phyloP scores from a whole-genome alignment of 768 basidiomycete species.

The Phlegmacium glaucopus region DNA sequence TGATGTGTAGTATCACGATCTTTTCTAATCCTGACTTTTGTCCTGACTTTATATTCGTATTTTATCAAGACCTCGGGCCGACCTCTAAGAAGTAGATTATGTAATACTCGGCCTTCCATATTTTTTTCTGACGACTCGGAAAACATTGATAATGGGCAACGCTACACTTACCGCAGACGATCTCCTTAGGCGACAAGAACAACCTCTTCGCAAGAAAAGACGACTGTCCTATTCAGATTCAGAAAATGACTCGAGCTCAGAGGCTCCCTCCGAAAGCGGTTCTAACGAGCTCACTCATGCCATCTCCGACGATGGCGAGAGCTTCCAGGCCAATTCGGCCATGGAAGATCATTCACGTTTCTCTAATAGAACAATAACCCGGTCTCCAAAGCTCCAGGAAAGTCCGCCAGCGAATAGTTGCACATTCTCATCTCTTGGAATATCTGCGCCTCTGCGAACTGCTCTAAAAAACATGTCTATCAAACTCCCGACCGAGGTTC shows the following conservation, averaged over 20 bases:
- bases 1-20: no score
- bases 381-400: constrained; percentile 1
- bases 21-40: no score
- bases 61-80: no score
- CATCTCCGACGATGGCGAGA: constrained; percentile 8
- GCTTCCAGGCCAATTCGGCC: constrained; percentile 6
- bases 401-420: not conserved
- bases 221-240: constrained; percentile 17
- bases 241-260: not conserved
- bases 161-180: constrained; percentile 32
- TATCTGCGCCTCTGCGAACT: constrained; percentile 54
- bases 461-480: constrained; percentile 86
- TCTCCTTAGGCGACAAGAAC: constrained; percentile 44
- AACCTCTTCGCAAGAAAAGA: constrained; percentile 33
- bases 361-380: not conserved
- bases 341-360: not conserved
- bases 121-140: no score
- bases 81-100: no score
- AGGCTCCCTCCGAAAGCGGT: constrained; percentile 12
- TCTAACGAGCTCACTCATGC: constrained; percentile 15
- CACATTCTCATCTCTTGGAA: constrained; percentile 56
- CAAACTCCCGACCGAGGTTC: constrained; percentile 78
- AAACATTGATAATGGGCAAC: no score
- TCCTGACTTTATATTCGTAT: no score
- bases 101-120: no score